Evolutionary conservation across 2,329 filamentous ascomycete species (phyloP).

Genomic region (Capronia epimyces): DNA sequence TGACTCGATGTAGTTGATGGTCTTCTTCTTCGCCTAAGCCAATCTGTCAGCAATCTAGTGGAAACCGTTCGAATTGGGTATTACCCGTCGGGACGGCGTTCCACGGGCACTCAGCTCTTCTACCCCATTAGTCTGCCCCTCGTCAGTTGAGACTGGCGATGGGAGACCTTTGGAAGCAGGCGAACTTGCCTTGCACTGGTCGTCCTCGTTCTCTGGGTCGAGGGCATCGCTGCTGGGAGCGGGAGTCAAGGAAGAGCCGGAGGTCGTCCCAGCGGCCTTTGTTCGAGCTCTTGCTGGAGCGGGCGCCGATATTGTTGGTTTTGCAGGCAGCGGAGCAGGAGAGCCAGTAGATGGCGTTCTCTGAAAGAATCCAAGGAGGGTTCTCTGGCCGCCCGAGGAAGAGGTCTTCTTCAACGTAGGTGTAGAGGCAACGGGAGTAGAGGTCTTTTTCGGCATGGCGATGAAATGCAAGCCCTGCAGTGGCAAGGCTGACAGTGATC

Average conservation of each 20-base stretch:
- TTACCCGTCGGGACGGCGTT: slow-evolving; percentile 77
- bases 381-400: slow-evolving; percentile 56
- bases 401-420: slow-evolving; percentile 40
- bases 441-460: slow-evolving; percentile 37
- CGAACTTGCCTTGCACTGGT: slow-evolving; percentile 34
- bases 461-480: not conserved
- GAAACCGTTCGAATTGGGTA: slow-evolving; percentile 14
- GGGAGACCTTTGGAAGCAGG: slow-evolving; percentile 51
- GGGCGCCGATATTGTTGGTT: slow-evolving; percentile 15
- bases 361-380: slow-evolving; percentile 75
- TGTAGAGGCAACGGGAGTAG: slow-evolving; percentile 32
- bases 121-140: slow-evolving; percentile 22
- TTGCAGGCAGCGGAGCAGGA: slow-evolving; percentile 10
- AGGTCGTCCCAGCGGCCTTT: slow-evolving; percentile 40
- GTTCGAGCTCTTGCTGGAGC: slow-evolving; percentile 42
- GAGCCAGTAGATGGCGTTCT: slow-evolving; percentile 41
- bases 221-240: slow-evolving; percentile 73
- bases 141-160: slow-evolving; percentile 43
- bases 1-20: slow-evolving; percentile 76
- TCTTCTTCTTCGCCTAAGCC: slow-evolving; percentile 53
- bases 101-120: slow-evolving; percentile 44
- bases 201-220: slow-evolving; percentile 61
- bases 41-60: slow-evolving; percentile 7
- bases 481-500: not conserved
- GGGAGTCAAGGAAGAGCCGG: slow-evolving; percentile 56